Base-by-base conservation (phyloP, 129 eudicot genomes). In the Flaveria bidentis region DNA sequence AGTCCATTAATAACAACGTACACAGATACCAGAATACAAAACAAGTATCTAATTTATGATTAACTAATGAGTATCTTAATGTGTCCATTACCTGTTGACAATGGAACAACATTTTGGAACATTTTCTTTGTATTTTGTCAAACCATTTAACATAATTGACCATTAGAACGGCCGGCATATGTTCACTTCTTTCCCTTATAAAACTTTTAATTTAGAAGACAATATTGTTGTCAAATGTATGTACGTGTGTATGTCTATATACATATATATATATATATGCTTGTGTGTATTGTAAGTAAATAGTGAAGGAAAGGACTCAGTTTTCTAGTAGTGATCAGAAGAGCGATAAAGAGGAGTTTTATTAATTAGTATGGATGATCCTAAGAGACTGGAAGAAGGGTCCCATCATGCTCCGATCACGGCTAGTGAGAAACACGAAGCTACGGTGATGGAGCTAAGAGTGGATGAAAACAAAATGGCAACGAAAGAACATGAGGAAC, bases 351-450 rank as follows among this genome's bases (percentile, higher is more conserved):
- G 55, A 50, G 71, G 47, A 56, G 36, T 46, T 30, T 10, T 28
- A 28, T 28, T 28, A 28, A 6, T 64, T 3, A 56, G 41, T n/a
- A 85, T 81, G 85, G 88, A 78, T 53, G 83, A 81, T 81, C 85
- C 83, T 14, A 85, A 81, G 78, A 74, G 53, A 61, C 50, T 81
- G 20, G 85, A 85, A 78, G 88, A 85, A 85, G 88, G 88, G 51
- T 73, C 71, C 11, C 68, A 47, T 72, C 75, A 61, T 33, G 62
- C 33, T 53, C 55, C 55, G 2, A 16, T 3, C 1, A 56, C 28
- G 45, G 16, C 26, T 13, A 2, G 52, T 25, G 70, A 76, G 77
- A 53, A 67, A 23, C 13, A 20, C 6, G 69, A 77, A 56, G 72
- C 52, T 2, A 50, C 52, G 6, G 18, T 8, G 46, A 15, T 8